phyloP scores from a whole-genome alignment of 768 basidiomycete genomes.

The Pleurotus citrinopileatus region DNA sequence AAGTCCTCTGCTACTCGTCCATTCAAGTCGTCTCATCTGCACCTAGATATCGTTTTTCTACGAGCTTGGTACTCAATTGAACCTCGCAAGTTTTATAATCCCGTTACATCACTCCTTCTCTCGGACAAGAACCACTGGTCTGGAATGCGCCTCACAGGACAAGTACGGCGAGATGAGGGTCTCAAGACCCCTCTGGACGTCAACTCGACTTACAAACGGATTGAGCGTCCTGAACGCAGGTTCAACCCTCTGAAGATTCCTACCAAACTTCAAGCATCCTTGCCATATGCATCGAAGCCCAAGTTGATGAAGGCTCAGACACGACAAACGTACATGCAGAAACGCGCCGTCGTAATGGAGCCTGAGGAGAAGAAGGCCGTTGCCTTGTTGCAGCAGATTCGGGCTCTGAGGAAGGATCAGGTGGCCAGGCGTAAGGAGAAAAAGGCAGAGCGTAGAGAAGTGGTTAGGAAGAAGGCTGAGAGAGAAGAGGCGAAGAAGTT shows the following conservation, averaged over 20 bases:
- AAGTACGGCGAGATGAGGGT: slow-evolving; percentile 83
- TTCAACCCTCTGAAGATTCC: slow-evolving; percentile 92
- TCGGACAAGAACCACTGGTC: slow-evolving; percentile 81
- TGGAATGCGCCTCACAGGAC: slow-evolving; percentile 95
- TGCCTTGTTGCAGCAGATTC: slow-evolving; percentile 89
- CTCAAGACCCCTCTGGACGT: slow-evolving; percentile 76
- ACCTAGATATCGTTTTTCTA: slow-evolving; percentile 86
- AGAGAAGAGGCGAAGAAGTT: slow-evolving; percentile 60
- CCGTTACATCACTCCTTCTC: slow-evolving; percentile 87
- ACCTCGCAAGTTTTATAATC: slow-evolving; percentile 95
- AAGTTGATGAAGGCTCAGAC: slow-evolving; percentile 75
- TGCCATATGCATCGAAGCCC: slow-evolving; percentile 94
- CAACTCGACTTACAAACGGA: slow-evolving; percentile 85
- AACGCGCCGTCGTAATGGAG: slow-evolving; percentile 92
- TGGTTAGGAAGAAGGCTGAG: slow-evolving; percentile 67
- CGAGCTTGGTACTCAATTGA: slow-evolving; percentile 96
- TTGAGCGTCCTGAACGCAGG: slow-evolving; percentile 76
- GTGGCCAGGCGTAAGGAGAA: slow-evolving; percentile 75
- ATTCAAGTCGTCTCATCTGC: neutral
- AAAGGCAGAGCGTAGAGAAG: slow-evolving; percentile 74
- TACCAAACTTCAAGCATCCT: slow-evolving; percentile 82
- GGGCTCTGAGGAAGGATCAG: slow-evolving; percentile 89
- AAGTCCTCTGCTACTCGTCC: slow-evolving; percentile 3
- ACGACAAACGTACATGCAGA: slow-evolving; percentile 84
- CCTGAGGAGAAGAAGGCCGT: slow-evolving; percentile 94